These are phyloP conservation scores for Grammothele lineata DNA, from an alignment of 768 basidiomycete species.

Conservation along the genomic window DNA sequence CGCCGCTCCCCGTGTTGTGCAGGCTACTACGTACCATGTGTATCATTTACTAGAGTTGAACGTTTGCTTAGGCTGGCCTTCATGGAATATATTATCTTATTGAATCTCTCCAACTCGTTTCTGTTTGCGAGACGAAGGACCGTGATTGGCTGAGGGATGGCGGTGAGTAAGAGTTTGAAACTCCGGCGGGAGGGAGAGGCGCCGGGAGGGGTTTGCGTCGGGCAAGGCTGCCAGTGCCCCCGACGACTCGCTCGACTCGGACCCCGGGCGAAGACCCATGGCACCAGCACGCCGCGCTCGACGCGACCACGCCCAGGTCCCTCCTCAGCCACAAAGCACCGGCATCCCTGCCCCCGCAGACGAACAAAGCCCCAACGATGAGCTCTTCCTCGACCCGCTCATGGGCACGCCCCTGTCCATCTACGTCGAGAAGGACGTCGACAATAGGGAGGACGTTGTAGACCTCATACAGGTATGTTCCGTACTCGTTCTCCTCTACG, in stretches of 20 bases:
- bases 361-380: constrained; percentile 30
- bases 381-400: constrained; percentile 79
- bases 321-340: constrained; percentile 25
- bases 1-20: constrained; percentile 14
- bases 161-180: constrained; percentile 7
- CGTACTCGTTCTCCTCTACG: constrained; percentile 13
- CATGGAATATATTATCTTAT: constrained; percentile 19
- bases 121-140: no score
- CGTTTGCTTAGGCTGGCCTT: constrained; percentile 19
- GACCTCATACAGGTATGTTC: constrained; percentile 62
- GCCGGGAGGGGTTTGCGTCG: no score
- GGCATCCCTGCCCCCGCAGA: constrained; percentile 1
- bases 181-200: constrained; percentile 11
- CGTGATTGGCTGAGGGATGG: no score
- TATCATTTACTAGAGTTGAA: constrained; percentile 20
- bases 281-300: constrained; percentile 66
- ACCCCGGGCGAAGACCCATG: constrained; percentile 57
- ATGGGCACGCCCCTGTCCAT: constrained; percentile 70
- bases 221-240: no score
- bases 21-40: constrained; percentile 19
- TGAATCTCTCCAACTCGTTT: background rate
- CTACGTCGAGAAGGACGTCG: constrained; percentile 79
- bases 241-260: constrained; percentile 12
- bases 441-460: constrained; percentile 59
- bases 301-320: constrained; percentile 30